Evolutionary conservation across 192 early-diverging fungal species (phyloP).

Genomic region (Physocladia obscura): DNA sequence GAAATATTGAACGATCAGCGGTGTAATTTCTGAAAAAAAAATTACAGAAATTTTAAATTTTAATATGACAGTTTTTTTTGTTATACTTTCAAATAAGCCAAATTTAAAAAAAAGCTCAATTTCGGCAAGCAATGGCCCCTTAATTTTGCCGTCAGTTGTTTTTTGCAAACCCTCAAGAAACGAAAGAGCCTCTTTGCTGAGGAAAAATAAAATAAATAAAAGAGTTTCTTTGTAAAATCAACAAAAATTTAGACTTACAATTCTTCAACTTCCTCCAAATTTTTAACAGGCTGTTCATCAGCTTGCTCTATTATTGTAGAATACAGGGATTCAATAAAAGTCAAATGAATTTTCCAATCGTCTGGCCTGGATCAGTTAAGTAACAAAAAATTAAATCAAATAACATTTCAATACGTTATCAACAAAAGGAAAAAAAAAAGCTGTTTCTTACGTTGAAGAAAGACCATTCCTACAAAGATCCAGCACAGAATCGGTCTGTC

Average conservation of each 20-base stretch:
- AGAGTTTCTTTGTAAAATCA: neutral
- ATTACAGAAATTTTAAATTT: too few relatives aligned
- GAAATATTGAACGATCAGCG: conserved; percentile 57
- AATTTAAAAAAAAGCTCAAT: conserved; percentile 52
- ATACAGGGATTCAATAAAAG: conserved; percentile 62
- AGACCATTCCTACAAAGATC: conserved; percentile 8
- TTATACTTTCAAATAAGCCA: conserved; percentile 12
- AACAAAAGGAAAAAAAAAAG: neutral
- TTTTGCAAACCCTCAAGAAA: conserved; percentile 6
- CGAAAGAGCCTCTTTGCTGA: neutral
- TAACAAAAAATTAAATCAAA: neutral
- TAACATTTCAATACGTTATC: too few relatives aligned
- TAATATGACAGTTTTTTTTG: too few relatives aligned
- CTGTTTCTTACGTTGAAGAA: neutral
- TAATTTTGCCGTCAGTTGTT: conserved; percentile 36
- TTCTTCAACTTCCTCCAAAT: neutral
- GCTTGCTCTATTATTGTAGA: conserved; percentile 39
- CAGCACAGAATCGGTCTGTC: conserved; percentile 23
- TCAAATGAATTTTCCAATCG: conserved; percentile 69
- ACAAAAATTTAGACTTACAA: neutral
- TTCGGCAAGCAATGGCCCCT: conserved; percentile 73
- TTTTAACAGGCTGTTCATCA: conserved; percentile 8
- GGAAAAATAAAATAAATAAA: neutral
- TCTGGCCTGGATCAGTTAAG: conserved; percentile 68
- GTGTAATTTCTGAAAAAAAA: conserved; percentile 8